phyloP scores from a whole-genome alignment of 2,329 filamentous ascomycete genomes.

The Penicillium sp. region DNA sequence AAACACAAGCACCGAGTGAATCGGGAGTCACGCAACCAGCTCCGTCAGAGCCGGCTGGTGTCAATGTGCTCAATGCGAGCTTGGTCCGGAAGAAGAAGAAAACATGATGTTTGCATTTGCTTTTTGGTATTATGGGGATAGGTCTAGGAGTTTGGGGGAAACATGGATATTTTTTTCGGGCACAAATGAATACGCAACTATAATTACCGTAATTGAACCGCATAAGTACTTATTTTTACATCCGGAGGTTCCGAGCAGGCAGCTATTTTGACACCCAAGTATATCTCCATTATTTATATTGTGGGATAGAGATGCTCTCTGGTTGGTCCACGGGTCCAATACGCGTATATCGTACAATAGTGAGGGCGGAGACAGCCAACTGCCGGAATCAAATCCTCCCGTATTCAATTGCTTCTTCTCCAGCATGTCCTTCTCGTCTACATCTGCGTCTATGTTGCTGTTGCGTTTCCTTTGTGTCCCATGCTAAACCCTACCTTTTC shows the following conservation, averaged over 20 bases:
- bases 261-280: neutral
- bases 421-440: slow-evolving; percentile 20
- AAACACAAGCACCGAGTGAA: slow-evolving; percentile 1
- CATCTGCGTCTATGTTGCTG: slow-evolving; percentile 5
- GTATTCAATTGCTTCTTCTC: slow-evolving; percentile 1
- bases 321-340: neutral
- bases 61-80: slow-evolving; percentile 42
- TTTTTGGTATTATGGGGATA: neutral
- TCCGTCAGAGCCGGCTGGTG: slow-evolving; percentile 18
- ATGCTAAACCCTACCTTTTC: slow-evolving; percentile 33
- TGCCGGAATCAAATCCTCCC: slow-evolving; percentile 14
- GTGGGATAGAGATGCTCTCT: neutral
- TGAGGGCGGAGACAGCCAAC: slow-evolving; percentile 6
- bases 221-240: neutral
- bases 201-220: neutral
- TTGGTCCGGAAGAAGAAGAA: slow-evolving; percentile 46
- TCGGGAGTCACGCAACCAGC: slow-evolving; percentile 1
- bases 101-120: slow-evolving; percentile 21
- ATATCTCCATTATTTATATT: neutral
- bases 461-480: slow-evolving; percentile 14
- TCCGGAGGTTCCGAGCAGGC: neutral
- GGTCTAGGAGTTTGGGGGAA: slow-evolving; percentile 1
- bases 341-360: neutral
- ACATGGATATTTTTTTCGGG: neutral
- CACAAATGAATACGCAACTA: neutral